Conservation (phyloP, 305 asterid species). For the Fraxinus sp. region DNA sequence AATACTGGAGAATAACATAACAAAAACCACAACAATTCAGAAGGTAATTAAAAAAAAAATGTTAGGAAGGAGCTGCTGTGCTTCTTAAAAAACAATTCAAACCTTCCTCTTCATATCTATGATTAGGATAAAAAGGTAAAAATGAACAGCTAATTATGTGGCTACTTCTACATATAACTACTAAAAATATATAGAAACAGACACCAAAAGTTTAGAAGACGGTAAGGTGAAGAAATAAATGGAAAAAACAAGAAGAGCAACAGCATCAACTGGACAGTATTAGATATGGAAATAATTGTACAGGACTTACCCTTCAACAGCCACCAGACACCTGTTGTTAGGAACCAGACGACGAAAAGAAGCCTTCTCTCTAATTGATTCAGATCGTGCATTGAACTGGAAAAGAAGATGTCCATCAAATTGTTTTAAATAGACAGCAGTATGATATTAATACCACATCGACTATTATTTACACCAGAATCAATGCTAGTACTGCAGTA, state of each 20-base stretch:
- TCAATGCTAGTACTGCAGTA: slow-evolving; percentile 6
- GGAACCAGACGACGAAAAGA: slow-evolving; percentile 86
- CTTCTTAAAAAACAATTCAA: neutral
- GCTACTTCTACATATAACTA: neutral
- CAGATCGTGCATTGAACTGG: slow-evolving; percentile 91
- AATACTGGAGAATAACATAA: neutral
- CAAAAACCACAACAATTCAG: neutral
- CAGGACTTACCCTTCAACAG: slow-evolving; percentile 72
- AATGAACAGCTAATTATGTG: neutral
- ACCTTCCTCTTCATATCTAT: neutral
- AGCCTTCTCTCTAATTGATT: slow-evolving; percentile 77
- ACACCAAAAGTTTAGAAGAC: neutral
- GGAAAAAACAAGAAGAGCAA: neutral
- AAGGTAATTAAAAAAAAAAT: neutral
- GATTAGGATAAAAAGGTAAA: neutral
- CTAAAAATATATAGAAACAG: neutral
- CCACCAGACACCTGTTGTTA: slow-evolving; percentile 76
- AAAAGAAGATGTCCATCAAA: slow-evolving; percentile 25
- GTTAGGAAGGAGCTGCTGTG: neutral
- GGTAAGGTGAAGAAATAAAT: neutral
- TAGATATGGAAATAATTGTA: slow-evolving; percentile 9
- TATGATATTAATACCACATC: neutral
- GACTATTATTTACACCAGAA: neutral
- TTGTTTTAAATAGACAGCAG: slow-evolving; percentile 7
- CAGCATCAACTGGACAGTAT: neutral